A percentile compares a stretch with the other conserved stretches of the same genome.
phyloP scores from a whole-genome alignment of 2,329 filamentous ascomycete species.

The Venturia carpophila region DNA sequence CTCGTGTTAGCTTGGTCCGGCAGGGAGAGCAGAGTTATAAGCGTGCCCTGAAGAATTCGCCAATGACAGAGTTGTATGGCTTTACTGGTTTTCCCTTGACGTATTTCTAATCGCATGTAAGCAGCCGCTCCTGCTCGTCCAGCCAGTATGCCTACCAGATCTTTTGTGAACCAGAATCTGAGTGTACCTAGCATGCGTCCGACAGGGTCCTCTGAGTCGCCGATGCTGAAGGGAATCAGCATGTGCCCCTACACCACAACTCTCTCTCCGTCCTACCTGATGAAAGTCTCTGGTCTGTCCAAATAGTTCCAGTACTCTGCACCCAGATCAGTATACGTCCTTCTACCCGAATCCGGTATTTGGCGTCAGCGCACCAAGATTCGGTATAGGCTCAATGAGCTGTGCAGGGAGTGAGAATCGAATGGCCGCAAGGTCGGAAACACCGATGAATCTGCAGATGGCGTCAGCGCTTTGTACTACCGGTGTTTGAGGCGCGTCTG shows the following conservation, averaged over 20 bases:
- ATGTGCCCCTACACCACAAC: slow-evolving; percentile 11
- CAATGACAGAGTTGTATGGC: slow-evolving; percentile 93
- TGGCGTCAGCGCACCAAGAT: slow-evolving; percentile 52
- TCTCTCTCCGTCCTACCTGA: slow-evolving; percentile 40
- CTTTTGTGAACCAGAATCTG: slow-evolving; percentile 98
- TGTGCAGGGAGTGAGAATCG: slow-evolving; percentile 94
- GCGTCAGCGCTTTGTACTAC: neutral
- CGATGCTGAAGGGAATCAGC: slow-evolving; percentile 51
- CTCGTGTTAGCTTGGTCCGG: slow-evolving; percentile 17
- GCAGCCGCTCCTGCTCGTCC: slow-evolving; percentile 3
- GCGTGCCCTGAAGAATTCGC: slow-evolving; percentile 92
- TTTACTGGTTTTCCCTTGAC: slow-evolving; percentile 98
- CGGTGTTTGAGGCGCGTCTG: slow-evolving; percentile 3
- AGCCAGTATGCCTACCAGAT: slow-evolving; percentile 49
- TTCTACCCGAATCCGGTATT: neutral
- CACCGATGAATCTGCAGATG: slow-evolving; percentile 75
- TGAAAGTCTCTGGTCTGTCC: slow-evolving; percentile 87
- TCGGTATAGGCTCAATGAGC: slow-evolving; percentile 89
- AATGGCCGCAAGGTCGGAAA: slow-evolving; percentile 88
- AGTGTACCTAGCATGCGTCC: slow-evolving; percentile 92
- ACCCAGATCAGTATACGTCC: slow-evolving; percentile 17
- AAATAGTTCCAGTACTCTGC: slow-evolving; percentile 97
- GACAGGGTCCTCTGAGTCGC: slow-evolving; percentile 82
- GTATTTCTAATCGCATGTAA: slow-evolving; percentile 61
- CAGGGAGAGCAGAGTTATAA: slow-evolving; percentile 9